phyloP scores from a whole-genome alignment of 306 rosid species.

The Gastrolobium bilobum region DNA sequence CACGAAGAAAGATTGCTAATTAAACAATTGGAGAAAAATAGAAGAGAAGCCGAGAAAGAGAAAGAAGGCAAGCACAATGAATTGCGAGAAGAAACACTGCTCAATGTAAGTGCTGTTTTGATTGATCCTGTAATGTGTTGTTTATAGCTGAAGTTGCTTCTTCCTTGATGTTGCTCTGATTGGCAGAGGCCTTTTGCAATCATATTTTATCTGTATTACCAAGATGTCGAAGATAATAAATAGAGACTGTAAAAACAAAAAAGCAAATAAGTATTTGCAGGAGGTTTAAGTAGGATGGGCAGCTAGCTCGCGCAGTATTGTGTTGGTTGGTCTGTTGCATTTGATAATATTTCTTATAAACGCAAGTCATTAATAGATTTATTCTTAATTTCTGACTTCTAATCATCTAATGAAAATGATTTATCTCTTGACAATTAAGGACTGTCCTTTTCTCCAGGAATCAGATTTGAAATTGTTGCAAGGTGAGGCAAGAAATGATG shows the following conservation, averaged over 20 bases:
- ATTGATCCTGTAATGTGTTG: not conserved
- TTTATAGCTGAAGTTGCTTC: slow-evolving; percentile 25
- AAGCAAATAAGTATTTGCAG: not conserved
- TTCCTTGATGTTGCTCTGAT: slow-evolving; percentile 17
- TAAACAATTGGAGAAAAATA: slow-evolving; percentile 76
- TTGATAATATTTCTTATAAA: slow-evolving; percentile 14
- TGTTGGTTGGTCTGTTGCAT: not conserved
- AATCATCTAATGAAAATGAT: slow-evolving; percentile 7
- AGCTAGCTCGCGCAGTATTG: slow-evolving; percentile 13
- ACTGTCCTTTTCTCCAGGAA: slow-evolving; percentile 55
- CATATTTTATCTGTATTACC: slow-evolving; percentile 21
- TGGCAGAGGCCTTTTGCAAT: slow-evolving; percentile 27
- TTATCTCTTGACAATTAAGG: slow-evolving; percentile 25
- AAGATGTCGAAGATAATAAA: slow-evolving; percentile 7
- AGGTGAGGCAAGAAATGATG: slow-evolving; percentile 65
- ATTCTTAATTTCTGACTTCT: slow-evolving; percentile 1
- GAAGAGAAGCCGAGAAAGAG: slow-evolving; percentile 75
- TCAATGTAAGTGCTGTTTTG: slow-evolving; percentile 61
- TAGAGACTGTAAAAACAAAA: not conserved
- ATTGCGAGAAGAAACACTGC: slow-evolving; percentile 61
- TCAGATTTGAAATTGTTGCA: slow-evolving; percentile 59
- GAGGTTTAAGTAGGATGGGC: slow-evolving; percentile 13
- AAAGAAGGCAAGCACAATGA: slow-evolving; percentile 63
- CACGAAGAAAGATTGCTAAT: slow-evolving; percentile 71
- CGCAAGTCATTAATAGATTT: not conserved